Percentiles rank a stretch among this genome's conserved stretches.
Evolutionary conservation across 2,329 filamentous ascomycete genomes (phyloP).

Genomic region (Paradendryphiella salina): DNA sequence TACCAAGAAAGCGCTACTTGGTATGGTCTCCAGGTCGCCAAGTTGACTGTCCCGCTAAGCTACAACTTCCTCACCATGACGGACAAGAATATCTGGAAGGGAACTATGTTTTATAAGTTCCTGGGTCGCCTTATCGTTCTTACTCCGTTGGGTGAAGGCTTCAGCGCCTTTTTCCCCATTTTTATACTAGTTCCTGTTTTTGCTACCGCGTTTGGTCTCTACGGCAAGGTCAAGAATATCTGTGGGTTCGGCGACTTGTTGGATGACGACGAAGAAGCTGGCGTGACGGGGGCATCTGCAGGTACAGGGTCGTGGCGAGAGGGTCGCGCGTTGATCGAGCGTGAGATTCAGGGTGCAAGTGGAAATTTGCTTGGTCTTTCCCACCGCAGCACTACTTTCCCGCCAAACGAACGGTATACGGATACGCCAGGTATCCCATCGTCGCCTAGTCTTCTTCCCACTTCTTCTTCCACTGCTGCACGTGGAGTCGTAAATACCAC

Average conservation of each 20-base stretch:
- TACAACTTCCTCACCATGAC: slow-evolving; percentile 98
- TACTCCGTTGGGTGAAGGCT: slow-evolving; percentile 78
- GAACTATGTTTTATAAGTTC: slow-evolving; percentile 85
- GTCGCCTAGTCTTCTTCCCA: neutral
- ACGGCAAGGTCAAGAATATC: slow-evolving; percentile 74
- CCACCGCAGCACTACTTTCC: slow-evolving; percentile 18
- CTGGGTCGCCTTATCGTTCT: slow-evolving; percentile 81
- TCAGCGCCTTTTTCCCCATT: slow-evolving; percentile 85
- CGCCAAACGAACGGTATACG: slow-evolving; percentile 31
- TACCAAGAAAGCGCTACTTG: slow-evolving; percentile 93
- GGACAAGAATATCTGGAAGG: slow-evolving; percentile 68
- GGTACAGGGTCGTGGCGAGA: slow-evolving; percentile 88
- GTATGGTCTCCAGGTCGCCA: slow-evolving; percentile 91
- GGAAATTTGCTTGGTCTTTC: slow-evolving; percentile 41
- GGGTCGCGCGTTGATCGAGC: slow-evolving; percentile 85
- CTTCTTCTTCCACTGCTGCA: neutral
- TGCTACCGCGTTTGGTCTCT: slow-evolving; percentile 86
- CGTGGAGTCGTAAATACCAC: slow-evolving; percentile 1
- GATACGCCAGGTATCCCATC: slow-evolving; percentile 24
- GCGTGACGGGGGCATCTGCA: slow-evolving; percentile 62
- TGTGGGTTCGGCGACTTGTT: slow-evolving; percentile 80
- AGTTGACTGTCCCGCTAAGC: slow-evolving; percentile 85
- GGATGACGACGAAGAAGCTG: slow-evolving; percentile 73
- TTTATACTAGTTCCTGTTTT: slow-evolving; percentile 83
- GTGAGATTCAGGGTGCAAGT: slow-evolving; percentile 63